Evolutionary conservation across 345 rosid genomes (phyloP).

Genomic region (Eucalyptus regnans): DNA sequence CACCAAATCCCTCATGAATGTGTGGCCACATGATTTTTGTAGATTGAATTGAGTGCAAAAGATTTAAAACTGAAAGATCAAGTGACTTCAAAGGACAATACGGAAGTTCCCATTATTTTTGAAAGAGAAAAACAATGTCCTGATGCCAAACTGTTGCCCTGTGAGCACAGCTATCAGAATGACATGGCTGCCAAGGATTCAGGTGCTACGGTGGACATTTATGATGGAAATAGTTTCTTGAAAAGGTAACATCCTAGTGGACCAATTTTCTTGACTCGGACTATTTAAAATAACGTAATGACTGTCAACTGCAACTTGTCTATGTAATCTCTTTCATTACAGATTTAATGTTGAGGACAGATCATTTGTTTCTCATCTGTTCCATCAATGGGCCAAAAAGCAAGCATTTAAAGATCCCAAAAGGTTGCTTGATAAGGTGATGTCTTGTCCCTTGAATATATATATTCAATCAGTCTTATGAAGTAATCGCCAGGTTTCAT

Average conservation of each 20-base stretch:
- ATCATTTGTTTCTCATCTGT: conserved; percentile 73
- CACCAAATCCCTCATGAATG: background rate
- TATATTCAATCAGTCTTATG: background rate
- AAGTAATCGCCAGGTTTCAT: background rate
- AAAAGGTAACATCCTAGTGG: conserved; percentile 40
- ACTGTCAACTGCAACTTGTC: background rate
- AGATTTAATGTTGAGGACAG: conserved; percentile 81
- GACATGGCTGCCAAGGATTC: conserved; percentile 28
- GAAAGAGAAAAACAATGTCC: conserved; percentile 14
- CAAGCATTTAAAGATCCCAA: conserved; percentile 77
- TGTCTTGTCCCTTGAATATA: background rate
- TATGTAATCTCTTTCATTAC: background rate
- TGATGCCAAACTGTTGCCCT: conserved; percentile 3
- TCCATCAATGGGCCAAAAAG: conserved; percentile 94
- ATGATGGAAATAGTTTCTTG: conserved; percentile 51
- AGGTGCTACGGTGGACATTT: conserved; percentile 15
- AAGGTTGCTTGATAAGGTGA: conserved; percentile 80
- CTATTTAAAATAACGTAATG: background rate
- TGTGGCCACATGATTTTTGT: background rate
- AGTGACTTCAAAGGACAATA: conserved; percentile 16
- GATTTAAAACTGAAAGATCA: conserved; percentile 24
- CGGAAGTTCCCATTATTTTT: background rate
- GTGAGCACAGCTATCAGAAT: conserved; percentile 10
- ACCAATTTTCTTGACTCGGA: background rate
- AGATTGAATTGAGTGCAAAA: conserved; percentile 41